A percentile compares a stretch with the other conserved stretches of the same genome.
phyloP scores from a whole-genome alignment of 2,329 filamentous ascomycete species.

The Colletotrichum tamarilloi region DNA sequence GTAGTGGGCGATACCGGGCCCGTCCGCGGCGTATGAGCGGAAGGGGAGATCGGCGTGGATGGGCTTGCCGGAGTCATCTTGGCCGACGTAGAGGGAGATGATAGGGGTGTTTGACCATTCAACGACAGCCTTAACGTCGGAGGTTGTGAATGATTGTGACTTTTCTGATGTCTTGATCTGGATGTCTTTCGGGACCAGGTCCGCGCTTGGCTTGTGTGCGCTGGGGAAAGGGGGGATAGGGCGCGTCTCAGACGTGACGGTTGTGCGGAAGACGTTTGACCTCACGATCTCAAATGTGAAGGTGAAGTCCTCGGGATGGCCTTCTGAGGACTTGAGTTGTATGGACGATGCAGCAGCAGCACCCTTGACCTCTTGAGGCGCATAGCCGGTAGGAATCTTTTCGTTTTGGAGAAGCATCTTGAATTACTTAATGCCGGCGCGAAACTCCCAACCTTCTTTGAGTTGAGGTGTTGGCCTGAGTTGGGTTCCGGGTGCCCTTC shows the following conservation, averaged over 20 bases:
- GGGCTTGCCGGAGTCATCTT: slow-evolving; percentile 59
- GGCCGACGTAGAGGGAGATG: slow-evolving; percentile 63
- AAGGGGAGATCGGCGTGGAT: slow-evolving; percentile 72
- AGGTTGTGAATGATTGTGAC: slow-evolving; percentile 44
- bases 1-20: slow-evolving; percentile 72
- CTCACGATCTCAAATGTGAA: slow-evolving; percentile 74
- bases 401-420: slow-evolving; percentile 34
- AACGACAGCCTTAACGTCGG: slow-evolving; percentile 57
- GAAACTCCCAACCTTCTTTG: not conserved
- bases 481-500: not conserved
- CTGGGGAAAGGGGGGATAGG: slow-evolving; percentile 75
- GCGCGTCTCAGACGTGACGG: slow-evolving; percentile 71
- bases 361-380: slow-evolving; percentile 20
- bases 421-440: not conserved
- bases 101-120: slow-evolving; percentile 67
- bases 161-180: slow-evolving; percentile 44
- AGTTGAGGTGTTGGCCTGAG: not conserved
- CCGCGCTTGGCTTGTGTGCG: slow-evolving; percentile 52
- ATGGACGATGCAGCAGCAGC: slow-evolving; percentile 8
- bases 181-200: slow-evolving; percentile 10
- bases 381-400: slow-evolving; percentile 20
- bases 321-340: slow-evolving; percentile 24
- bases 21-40: slow-evolving; percentile 74
- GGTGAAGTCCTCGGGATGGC: slow-evolving; percentile 51
- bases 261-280: slow-evolving; percentile 74